These are phyloP conservation scores for Endotrypanum monterogeii DNA, from an alignment of 208 protist genomes.

Conservation along the genomic window DNA sequence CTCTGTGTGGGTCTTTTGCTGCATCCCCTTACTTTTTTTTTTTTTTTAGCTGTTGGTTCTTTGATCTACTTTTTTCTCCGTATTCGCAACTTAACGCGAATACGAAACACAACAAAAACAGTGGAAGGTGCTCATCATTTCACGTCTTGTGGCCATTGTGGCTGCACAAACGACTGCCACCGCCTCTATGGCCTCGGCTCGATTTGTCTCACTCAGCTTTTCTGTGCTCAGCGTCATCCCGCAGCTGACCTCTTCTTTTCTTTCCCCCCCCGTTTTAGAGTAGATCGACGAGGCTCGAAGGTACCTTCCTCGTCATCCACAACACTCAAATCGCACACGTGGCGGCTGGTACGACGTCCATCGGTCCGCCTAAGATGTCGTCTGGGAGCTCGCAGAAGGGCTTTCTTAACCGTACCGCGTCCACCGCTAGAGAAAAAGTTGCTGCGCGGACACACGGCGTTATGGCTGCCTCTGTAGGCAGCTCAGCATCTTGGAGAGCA, in stretches of 20 bases:
- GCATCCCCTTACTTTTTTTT: background rate
- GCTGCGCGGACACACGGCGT: background rate
- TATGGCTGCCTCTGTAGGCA: background rate
- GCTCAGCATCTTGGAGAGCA: slow-evolving; percentile 1
- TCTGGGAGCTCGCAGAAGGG: background rate
- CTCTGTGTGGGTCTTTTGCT: background rate
- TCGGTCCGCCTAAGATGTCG: background rate
- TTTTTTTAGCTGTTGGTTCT: background rate
- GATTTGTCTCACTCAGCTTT: background rate
- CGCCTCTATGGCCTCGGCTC: background rate
- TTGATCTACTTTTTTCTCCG: background rate
- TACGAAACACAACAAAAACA: background rate
- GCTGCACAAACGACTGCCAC: background rate
- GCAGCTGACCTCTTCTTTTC: background rate
- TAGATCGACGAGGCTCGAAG: background rate
- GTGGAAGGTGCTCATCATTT: background rate
- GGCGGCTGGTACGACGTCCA: background rate
- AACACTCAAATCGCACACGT: background rate
- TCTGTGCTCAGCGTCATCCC: background rate
- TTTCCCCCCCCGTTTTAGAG: background rate
- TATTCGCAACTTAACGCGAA: background rate
- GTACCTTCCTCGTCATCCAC: background rate
- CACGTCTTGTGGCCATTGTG: background rate
- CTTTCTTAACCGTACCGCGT: background rate
- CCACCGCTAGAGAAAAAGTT: background rate